phyloP scores from a whole-genome alignment of 2,329 filamentous ascomycete genomes.

The Thermothelomyces thermophilus region DNA sequence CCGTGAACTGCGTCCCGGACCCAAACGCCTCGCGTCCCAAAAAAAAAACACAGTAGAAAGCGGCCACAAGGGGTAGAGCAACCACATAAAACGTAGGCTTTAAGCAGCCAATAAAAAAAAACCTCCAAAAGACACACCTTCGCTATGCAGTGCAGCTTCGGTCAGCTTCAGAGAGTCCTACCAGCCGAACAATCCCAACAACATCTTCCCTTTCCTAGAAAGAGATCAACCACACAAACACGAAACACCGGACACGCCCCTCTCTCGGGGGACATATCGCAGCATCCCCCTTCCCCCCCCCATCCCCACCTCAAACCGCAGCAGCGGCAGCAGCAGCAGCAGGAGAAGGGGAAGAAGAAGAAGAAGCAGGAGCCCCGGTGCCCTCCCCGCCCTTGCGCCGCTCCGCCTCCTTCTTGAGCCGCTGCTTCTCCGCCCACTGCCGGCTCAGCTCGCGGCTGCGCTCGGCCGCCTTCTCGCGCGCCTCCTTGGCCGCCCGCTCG shows the following conservation, averaged over 20 bases:
- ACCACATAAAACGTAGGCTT: not conserved
- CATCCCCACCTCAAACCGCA: not conserved
- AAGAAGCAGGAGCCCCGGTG: too few species aligned
- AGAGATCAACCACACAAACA: too few species aligned
- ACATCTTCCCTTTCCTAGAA: too few species aligned
- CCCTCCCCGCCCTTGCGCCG: not conserved
- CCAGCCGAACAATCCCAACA: too few species aligned
- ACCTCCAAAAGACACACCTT: not conserved
- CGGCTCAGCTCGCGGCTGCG: conserved; percentile 51
- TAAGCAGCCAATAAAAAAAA: not conserved
- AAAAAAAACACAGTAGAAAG: not conserved
- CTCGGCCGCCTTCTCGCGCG: conserved; percentile 55
- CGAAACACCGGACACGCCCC: too few species aligned
- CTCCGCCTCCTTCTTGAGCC: conserved; percentile 1
- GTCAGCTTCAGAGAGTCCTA: too few species aligned
- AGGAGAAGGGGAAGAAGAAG: too few species aligned
- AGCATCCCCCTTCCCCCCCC: not conserved
- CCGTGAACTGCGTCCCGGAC: not conserved
- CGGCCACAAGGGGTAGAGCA: not conserved
- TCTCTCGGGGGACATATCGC: too few species aligned
- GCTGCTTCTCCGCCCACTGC: conserved; percentile 54
- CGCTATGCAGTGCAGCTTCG: not conserved
- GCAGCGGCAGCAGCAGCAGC: not conserved
- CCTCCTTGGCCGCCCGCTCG: conserved; percentile 46
- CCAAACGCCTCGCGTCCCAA: conserved; percentile 1